Percentiles rank a stretch among this genome's conserved stretches.
These are phyloP conservation scores for Aeminium ludgeri DNA, from an alignment of 495 filamentous ascomycete genomes.

Conservation along the genomic window DNA sequence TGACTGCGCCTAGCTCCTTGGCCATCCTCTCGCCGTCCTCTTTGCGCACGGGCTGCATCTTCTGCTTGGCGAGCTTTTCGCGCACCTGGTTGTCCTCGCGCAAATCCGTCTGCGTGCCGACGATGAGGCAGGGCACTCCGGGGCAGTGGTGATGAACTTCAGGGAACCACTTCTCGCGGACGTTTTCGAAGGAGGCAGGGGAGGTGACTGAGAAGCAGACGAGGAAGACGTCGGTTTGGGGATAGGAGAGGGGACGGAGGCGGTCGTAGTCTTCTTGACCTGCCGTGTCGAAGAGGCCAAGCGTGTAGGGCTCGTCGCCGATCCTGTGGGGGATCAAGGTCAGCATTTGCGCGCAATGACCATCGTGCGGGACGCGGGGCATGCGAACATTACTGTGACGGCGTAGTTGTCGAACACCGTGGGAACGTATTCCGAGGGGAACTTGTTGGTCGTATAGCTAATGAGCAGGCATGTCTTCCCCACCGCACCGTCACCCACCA, in stretches of 20 bases:
- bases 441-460: constrained; percentile 98
- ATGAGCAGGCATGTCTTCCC: constrained; percentile 98
- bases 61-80: constrained; percentile 86
- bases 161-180: constrained; percentile 96
- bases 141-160: constrained; percentile 98
- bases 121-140: constrained; percentile 92
- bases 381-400: constrained; percentile 91
- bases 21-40: constrained; percentile 94
- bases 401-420: constrained; percentile 99
- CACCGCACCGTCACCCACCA: constrained; percentile 97
- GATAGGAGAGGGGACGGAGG: constrained; percentile 87
- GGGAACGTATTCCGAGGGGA: constrained; percentile 97
- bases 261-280: constrained; percentile 99
- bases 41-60: constrained; percentile 78
- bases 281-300: constrained; percentile 95
- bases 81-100: constrained; percentile 74
- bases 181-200: constrained; percentile 98
- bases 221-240: constrained; percentile 96
- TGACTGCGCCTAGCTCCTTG: constrained; percentile 86
- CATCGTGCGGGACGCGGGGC: not conserved
- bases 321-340: constrained; percentile 46
- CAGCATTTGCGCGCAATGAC: not conserved
- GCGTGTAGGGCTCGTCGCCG: constrained; percentile 93
- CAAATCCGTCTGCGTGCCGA: constrained; percentile 94
- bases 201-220: constrained; percentile 98